Evolutionary conservation across 495 filamentous ascomycete genomes (phyloP).

Genomic region (Lasiosphaeriaceae sp.): DNA sequence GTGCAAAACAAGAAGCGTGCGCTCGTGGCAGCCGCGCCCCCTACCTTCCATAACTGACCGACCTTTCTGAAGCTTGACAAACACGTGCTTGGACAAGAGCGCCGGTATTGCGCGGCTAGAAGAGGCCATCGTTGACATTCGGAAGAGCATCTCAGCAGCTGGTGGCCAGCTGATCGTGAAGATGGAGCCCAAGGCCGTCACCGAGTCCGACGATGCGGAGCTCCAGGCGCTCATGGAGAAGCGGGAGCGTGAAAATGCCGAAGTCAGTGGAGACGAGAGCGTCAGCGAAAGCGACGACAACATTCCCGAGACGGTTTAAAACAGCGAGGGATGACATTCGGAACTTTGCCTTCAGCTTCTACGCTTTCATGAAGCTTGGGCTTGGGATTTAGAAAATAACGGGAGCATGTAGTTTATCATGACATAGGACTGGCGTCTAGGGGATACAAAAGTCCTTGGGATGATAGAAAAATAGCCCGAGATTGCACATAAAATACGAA

Average conservation of each 20-base stretch:
- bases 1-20: not conserved
- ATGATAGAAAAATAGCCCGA: conserved; percentile 10
- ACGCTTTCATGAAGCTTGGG: not conserved
- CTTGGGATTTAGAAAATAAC: too few relatives aligned
- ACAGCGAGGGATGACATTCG: not conserved
- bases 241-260: conserved; percentile 93
- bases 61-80: conserved; percentile 54
- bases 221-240: conserved; percentile 98
- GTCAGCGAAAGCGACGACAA: conserved; percentile 88
- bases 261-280: conserved; percentile 94
- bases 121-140: conserved; percentile 81
- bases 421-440: conserved; percentile 13
- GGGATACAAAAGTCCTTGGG: conserved; percentile 17
- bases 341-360: not conserved
- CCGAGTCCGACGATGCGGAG: conserved; percentile 95
- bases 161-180: conserved; percentile 79
- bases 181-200: conserved; percentile 99
- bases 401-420: conserved; percentile 4
- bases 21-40: not conserved
- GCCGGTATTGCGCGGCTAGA: conserved; percentile 79
- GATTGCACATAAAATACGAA: conserved; percentile 9
- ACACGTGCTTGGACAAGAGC: conserved; percentile 89
- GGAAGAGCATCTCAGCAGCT: conserved; percentile 64
- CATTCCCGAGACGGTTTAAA: conserved; percentile 45
- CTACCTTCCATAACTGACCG: not conserved